phyloP scores from a whole-genome alignment of 139 green algal species.

The Deuterostichococcus epilithicus region DNA sequence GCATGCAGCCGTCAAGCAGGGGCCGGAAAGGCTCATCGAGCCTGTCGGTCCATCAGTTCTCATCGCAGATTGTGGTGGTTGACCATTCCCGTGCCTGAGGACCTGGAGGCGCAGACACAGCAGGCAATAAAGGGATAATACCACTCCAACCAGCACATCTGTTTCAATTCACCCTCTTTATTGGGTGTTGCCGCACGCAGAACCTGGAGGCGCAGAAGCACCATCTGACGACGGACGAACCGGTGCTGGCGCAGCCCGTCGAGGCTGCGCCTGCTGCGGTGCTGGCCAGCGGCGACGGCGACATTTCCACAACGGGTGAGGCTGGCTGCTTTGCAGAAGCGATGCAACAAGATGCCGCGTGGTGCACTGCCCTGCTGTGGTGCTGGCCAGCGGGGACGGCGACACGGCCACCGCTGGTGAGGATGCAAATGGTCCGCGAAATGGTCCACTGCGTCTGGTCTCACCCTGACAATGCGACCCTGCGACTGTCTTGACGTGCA shows the following conservation, averaged over 20 bases:
- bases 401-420: background rate
- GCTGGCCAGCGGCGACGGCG: slow-evolving; percentile 23
- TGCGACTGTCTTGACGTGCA: background rate
- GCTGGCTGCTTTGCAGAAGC: background rate
- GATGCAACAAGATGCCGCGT: background rate
- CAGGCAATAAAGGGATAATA: too few relatives aligned
- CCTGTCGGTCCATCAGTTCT: too few relatives aligned
- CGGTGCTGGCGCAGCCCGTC: slow-evolving; percentile 8
- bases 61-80: too few relatives aligned
- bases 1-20: too few relatives aligned
- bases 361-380: background rate
- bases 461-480: background rate
- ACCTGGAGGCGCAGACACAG: too few relatives aligned
- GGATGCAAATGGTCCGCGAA: background rate
- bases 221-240: background rate
- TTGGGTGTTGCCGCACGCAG: background rate
- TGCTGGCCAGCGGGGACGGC: background rate
- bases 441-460: background rate
- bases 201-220: background rate
- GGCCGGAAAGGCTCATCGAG: too few relatives aligned
- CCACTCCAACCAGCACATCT: too few relatives aligned
- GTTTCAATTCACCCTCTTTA: too few relatives aligned
- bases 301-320: slow-evolving; percentile 30
- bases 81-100: too few relatives aligned
- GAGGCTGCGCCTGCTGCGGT: slow-evolving; percentile 21